Evolutionary conservation across 352 stramenopile genomes (phyloP).

Genomic region (Pythium brachiatum): DNA sequence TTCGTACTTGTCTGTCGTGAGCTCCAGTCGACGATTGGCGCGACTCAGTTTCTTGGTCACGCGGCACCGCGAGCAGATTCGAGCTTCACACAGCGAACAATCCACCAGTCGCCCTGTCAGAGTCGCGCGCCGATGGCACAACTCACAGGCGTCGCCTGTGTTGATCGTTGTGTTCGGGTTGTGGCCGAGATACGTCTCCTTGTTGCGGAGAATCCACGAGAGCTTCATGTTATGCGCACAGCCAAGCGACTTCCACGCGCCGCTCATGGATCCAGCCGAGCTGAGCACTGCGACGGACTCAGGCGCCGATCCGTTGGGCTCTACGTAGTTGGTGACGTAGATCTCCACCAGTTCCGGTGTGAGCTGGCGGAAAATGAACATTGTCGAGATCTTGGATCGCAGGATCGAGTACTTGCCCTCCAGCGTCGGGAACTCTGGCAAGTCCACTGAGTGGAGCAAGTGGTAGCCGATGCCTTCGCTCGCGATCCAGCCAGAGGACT

Average conservation of each 20-base stretch:
- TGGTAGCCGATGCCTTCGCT: conserved; percentile 34
- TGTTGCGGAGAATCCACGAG: conserved; percentile 37
- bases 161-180: background rate
- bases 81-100: conserved; percentile 14
- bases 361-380: conserved; percentile 35
- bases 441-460: conserved; percentile 43
- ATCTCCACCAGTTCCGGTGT: conserved; percentile 37
- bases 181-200: conserved; percentile 17
- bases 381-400: conserved; percentile 39
- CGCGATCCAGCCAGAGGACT: conserved; percentile 10
- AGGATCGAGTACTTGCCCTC: conserved; percentile 31
- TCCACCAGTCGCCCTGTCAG: conserved; percentile 11
- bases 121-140: conserved; percentile 13
- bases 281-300: conserved; percentile 40
- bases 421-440: conserved; percentile 35
- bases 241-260: conserved; percentile 31
- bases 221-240: conserved; percentile 25
- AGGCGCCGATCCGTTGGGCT: conserved; percentile 38
- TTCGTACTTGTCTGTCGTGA: conserved; percentile 12
- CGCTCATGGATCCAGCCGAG: conserved; percentile 33
- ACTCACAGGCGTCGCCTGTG: conserved; percentile 11
- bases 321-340: conserved; percentile 43
- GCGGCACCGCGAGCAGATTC: conserved; percentile 17
- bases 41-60: conserved; percentile 12
- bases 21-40: conserved; percentile 12